Evolutionary conservation across 164 flowering plant species (phyloP).

Genomic region (Paratinospora sagittata): DNA sequence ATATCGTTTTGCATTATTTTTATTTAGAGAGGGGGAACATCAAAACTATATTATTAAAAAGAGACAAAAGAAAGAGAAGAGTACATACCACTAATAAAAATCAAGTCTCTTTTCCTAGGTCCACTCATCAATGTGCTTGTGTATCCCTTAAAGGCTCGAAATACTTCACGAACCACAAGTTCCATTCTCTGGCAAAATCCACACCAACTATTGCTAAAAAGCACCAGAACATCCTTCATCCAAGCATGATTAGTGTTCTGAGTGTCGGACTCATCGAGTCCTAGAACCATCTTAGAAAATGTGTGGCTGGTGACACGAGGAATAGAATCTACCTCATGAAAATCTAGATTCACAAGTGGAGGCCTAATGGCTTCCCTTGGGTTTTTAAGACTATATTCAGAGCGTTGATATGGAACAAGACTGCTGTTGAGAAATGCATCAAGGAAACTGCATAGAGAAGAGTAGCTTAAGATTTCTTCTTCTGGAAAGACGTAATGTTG

Average conservation of each 20-base stretch:
- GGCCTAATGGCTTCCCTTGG: conserved; percentile 42
- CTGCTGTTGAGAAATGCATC: conserved; percentile 54
- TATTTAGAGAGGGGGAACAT: no score
- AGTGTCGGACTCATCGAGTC: conserved; percentile 31
- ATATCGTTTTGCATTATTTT: not conserved
- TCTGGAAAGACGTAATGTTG: conserved; percentile 60
- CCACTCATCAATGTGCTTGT: conserved; percentile 27
- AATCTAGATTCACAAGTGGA: conserved; percentile 74
- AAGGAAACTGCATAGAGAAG: conserved; percentile 46
- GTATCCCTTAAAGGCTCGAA: conserved; percentile 59
- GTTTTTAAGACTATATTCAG: conserved; percentile 31
- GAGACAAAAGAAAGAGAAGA: not conserved
- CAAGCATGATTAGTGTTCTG: conserved; percentile 29
- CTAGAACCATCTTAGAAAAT: conserved; percentile 51
- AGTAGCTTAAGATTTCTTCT: conserved; percentile 34
- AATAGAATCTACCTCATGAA: conserved; percentile 62
- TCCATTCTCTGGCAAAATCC: conserved; percentile 96
- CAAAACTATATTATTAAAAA: not conserved
- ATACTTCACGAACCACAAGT: conserved; percentile 81
- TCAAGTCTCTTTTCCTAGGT: conserved; percentile 24
- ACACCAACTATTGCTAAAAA: conserved; percentile 85
- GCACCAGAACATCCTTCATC: conserved; percentile 74
- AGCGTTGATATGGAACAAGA: conserved; percentile 58
- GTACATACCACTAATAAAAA: conserved; percentile 39
- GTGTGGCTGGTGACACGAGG: conserved; percentile 50